Evolutionary conservation across 2,329 filamentous ascomycete genomes (phyloP), one percentile per base, ranked within the genome.

Genomic region (Colletotrichum endophyticum): DNA sequence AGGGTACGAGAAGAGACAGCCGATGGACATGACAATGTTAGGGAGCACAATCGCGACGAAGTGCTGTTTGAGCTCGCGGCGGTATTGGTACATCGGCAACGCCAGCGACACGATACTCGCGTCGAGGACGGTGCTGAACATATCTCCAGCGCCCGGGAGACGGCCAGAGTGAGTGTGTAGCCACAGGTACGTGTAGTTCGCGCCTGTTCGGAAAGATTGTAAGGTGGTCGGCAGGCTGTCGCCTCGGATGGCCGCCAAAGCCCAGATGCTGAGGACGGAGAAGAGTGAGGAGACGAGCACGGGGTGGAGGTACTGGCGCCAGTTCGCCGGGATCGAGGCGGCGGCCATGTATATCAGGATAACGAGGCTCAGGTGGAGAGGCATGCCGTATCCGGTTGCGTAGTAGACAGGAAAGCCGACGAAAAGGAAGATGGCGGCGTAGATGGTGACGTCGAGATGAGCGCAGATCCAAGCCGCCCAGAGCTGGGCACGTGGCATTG

Each of bases 41-140:
- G 91, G 91, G 3, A 90, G 81, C 6, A 90, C 83, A 72, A 93
- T 92, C 56, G 88, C 86, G 56, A 87, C 79, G 79, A 91, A 90
- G 81, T 92, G 89, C 19, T 84, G 81, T 27, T 84, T 84, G 16
- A 93, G 86, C 83, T 92, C 90, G 53, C 87, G 85, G 5, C 91
- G 88, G 82, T 92, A 92, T 72, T 89, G 88, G 81, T 89, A 92
- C 90, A 92, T 92, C 1, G 91, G 91, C 22, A 93, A 82, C 3
- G 91, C 91, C 4, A 93, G 86, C 2, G 90, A 86, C 0, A 92
- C 89, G 78, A 93, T 92, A 77, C 86, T 87, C 8, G 90, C 90
- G 79, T 93, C 91, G 3, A 93, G 86, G 8, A 89, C 81, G 57
- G 87, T 89, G 77, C 86, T 83, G 76, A 92, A 88, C 27, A 92